phyloP scores from a whole-genome alignment of 1,284 basidiomycete genomes.

The Apiotrichum domesticum region DNA sequence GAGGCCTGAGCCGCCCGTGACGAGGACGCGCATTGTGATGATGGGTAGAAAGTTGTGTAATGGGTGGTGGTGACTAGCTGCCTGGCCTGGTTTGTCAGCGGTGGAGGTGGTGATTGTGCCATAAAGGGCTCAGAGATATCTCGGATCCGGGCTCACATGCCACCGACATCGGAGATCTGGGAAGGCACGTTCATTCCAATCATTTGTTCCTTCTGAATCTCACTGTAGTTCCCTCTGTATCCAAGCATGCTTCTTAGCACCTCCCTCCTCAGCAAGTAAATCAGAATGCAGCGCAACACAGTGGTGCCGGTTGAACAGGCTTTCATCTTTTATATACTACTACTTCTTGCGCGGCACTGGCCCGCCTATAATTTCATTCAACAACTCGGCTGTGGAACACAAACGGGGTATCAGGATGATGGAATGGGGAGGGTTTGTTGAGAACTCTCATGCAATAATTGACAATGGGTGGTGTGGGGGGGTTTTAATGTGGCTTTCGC shows the following conservation, averaged over 20 bases:
- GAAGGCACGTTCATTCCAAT: too few relatives aligned
- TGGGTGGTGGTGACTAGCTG: too few relatives aligned
- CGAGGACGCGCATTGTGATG: conserved; percentile 2
- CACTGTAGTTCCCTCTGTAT: too few relatives aligned
- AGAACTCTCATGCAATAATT: conserved; percentile 13
- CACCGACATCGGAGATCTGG: too few relatives aligned
- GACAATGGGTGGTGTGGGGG: conserved; percentile 2
- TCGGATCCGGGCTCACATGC: too few relatives aligned
- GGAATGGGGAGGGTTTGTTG: conserved; percentile 21
- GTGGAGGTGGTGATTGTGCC: too few relatives aligned
- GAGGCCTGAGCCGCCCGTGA: conserved; percentile 74
- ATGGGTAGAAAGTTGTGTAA: too few relatives aligned
- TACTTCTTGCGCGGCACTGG: conserved; percentile 7
- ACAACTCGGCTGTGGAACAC: conserved; percentile 17
- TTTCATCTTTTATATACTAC: conserved; percentile 33
- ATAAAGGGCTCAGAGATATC: too few relatives aligned
- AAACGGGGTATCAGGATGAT: conserved; percentile 21
- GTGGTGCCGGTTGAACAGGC: conserved; percentile 47
- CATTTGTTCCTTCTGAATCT: too few relatives aligned
- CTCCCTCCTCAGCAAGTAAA: too few relatives aligned
- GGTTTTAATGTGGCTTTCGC: not conserved
- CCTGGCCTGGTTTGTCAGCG: too few relatives aligned
- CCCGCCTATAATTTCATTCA: conserved; percentile 10
- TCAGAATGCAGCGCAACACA: not conserved
- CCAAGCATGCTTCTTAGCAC: too few relatives aligned